Evolutionary conservation across 2,329 filamentous ascomycete species (phyloP).

Genomic region (Fusarium sp.): DNA sequence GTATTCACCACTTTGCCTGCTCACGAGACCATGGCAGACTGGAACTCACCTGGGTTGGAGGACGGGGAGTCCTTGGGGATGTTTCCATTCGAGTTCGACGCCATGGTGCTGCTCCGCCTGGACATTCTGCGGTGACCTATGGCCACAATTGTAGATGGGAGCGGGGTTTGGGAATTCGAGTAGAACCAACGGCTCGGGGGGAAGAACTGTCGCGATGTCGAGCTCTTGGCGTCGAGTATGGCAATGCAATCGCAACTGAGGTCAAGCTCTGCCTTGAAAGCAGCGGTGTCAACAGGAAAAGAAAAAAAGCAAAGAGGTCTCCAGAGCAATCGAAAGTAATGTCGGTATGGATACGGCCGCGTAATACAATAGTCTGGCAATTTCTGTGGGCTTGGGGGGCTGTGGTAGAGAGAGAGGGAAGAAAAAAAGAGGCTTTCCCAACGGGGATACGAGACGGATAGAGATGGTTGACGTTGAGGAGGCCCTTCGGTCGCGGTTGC

Average conservation of each 20-base stretch:
- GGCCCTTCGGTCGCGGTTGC: constrained; percentile 26
- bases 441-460: constrained; percentile 25
- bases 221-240: constrained; percentile 6
- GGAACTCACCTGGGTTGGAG: constrained; percentile 52
- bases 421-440: constrained; percentile 23
- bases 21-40: background rate
- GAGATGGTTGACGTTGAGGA: constrained; percentile 38
- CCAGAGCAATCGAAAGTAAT: constrained; percentile 1
- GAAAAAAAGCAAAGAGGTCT: background rate
- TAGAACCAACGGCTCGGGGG: background rate
- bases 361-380: background rate
- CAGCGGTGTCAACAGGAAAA: constrained; percentile 16
- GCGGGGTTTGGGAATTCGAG: background rate
- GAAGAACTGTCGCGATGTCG: background rate
- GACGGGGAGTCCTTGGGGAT: constrained; percentile 46
- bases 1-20: background rate
- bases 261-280: constrained; percentile 14
- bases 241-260: constrained; percentile 5
- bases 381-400: constrained; percentile 5
- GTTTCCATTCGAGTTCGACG: constrained; percentile 45
- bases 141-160: background rate
- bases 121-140: constrained; percentile 64
- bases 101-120: constrained; percentile 65
- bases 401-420: constrained; percentile 9
- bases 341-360: background rate